Conservation (phyloP, 1,139 yeast species). For the Taphrina flavorubra region DNA sequence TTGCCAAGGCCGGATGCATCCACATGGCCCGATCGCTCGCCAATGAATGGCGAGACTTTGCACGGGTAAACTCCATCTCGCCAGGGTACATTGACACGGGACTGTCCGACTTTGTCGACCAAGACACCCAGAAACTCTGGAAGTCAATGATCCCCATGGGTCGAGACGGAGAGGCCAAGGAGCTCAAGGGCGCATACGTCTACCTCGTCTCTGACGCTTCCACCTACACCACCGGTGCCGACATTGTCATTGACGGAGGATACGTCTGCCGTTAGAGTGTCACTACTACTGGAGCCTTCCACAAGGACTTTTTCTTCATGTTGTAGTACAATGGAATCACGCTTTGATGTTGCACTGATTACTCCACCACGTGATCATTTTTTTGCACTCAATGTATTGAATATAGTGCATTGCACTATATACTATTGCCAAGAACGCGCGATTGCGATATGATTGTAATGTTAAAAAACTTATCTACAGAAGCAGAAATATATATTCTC, state of each 20-base stretch:
- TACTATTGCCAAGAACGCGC: no score
- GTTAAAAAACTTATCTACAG: no score
- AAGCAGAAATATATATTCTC: no score
- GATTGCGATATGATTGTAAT: no score
- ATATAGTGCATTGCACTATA: no score
- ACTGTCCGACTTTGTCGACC: slow-evolving; percentile 61
- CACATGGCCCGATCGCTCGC: slow-evolving; percentile 82
- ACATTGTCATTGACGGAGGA: slow-evolving; percentile 85
- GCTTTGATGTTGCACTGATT: not conserved
- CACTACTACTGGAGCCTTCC: not conserved
- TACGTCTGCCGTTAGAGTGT: slow-evolving; percentile 57
- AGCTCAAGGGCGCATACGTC: slow-evolving; percentile 83
- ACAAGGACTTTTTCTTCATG: no score
- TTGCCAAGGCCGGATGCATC: slow-evolving; percentile 80
- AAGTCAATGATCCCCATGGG: slow-evolving; percentile 78
- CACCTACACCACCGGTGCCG: slow-evolving; percentile 82
- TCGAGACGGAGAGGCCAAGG: slow-evolving; percentile 75
- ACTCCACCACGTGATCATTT: not conserved
- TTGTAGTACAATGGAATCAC: slow-evolving; percentile 5
- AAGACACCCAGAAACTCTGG: slow-evolving; percentile 65
- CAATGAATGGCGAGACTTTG: slow-evolving; percentile 82
- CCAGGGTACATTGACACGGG: slow-evolving; percentile 78
- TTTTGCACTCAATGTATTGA: not conserved
- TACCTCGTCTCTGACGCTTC: slow-evolving; percentile 88
- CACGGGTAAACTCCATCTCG: slow-evolving; percentile 76